Conservation (phyloP, 805 yeast genomes). For the Kodamaea nitidulidarum region DNA sequence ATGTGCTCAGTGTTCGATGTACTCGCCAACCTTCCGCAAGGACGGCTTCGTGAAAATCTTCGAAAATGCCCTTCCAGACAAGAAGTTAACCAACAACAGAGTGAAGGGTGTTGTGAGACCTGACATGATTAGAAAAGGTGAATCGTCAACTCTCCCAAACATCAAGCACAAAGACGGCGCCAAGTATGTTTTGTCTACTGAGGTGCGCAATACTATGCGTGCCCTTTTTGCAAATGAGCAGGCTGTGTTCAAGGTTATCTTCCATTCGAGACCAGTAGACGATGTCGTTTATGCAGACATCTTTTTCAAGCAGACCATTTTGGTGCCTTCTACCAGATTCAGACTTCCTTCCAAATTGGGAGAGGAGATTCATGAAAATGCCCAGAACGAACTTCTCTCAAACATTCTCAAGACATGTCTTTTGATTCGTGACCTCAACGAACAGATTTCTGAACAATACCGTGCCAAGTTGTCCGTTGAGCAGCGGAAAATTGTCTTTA, state of each 20-base stretch:
- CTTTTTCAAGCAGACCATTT: conserved; percentile 83
- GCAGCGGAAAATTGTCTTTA: conserved; percentile 73
- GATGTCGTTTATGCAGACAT: conserved; percentile 60
- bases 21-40: conserved; percentile 87
- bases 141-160: conserved; percentile 33
- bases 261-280: conserved; percentile 74
- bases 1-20: conserved; percentile 96
- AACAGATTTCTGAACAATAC: conserved; percentile 61
- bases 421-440: conserved; percentile 83
- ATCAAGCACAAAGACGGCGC: conserved; percentile 67
- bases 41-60: conserved; percentile 93
- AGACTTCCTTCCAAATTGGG: conserved; percentile 96
- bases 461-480: conserved; percentile 52
- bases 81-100: conserved; percentile 76
- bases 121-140: conserved; percentile 49
- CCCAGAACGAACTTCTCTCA: conserved; percentile 84
- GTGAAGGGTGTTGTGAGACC: conserved; percentile 74
- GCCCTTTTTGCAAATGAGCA: conserved; percentile 75
- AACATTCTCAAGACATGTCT: conserved; percentile 76
- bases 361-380: conserved; percentile 91
- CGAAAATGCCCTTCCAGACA: conserved; percentile 79
- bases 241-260: conserved; percentile 60
- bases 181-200: conserved; percentile 83
- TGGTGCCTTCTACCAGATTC: conserved; percentile 96
- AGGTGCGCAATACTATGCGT: conserved; percentile 73